A percentile compares a stretch with the other conserved stretches of the same genome.
Conservation (phyloP, 2,329 filamentous ascomycete genomes). For the Cucurbitaria berberidis region DNA sequence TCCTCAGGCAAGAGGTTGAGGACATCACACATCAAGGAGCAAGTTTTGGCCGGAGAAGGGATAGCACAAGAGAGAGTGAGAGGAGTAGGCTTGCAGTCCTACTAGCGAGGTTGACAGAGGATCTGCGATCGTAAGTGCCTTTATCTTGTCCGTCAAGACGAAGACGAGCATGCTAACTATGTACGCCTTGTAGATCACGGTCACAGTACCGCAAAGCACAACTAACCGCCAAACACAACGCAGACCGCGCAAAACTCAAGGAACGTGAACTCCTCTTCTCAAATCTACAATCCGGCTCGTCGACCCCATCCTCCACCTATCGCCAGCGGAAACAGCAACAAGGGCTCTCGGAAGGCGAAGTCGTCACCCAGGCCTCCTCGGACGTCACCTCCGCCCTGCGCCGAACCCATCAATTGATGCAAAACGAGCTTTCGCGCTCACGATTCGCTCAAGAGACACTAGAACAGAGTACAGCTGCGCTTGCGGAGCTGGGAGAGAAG, state of each 20-base stretch:
- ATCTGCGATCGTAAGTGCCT: constrained; percentile 71
- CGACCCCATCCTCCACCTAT: constrained; percentile 44
- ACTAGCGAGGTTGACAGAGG: constrained; percentile 69
- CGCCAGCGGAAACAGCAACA: constrained; percentile 50
- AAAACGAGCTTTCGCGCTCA: constrained; percentile 81
- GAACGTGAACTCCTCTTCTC: constrained; percentile 79
- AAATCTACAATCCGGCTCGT: constrained; percentile 60
- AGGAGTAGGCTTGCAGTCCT: constrained; percentile 70
- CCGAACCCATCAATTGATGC: constrained; percentile 85
- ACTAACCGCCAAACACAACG: constrained; percentile 75
- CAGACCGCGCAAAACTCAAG: constrained; percentile 73
- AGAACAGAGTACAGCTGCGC: constrained; percentile 79
- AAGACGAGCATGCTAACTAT: constrained; percentile 3
- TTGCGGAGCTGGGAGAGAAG: constrained; percentile 79
- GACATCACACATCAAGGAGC: constrained; percentile 62
- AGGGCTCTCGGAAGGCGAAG: constrained; percentile 71
- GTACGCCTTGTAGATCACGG: constrained; percentile 55
- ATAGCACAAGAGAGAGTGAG: constrained; percentile 65
- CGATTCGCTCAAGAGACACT: constrained; percentile 91
- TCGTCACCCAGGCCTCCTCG: constrained; percentile 74
- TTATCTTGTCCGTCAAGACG: not conserved
- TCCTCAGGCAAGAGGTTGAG: constrained; percentile 77
- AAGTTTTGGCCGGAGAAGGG: constrained; percentile 48
- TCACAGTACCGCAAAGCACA: constrained; percentile 81
- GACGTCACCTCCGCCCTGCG: constrained; percentile 86